These are phyloP conservation scores for Kandelia obovata DNA, from an alignment of 345 rosid species.

Conservation along the genomic window DNA sequence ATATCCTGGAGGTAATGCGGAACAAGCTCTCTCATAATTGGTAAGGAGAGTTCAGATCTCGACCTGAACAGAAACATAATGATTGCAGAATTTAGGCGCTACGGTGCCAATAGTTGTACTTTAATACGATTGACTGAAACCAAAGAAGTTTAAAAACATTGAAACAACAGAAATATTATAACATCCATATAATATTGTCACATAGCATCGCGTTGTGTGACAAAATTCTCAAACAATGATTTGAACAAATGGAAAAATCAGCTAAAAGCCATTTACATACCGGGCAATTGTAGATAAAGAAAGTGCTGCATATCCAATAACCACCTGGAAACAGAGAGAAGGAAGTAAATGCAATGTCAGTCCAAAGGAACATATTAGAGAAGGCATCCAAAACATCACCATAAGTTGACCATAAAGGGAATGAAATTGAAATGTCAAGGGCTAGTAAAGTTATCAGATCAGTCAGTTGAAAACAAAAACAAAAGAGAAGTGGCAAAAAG, in stretches of 20 bases:
- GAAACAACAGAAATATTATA: neutral
- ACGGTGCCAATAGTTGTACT: neutral
- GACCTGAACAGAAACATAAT: slow-evolving; percentile 45
- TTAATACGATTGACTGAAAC: neutral
- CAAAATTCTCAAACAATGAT: neutral
- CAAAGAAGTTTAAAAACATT: slow-evolving; percentile 1
- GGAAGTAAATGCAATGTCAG: slow-evolving; percentile 14
- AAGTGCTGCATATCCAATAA: slow-evolving; percentile 91
- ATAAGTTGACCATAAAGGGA: neutral
- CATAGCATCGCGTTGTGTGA: neutral
- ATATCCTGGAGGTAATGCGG: slow-evolving; percentile 95
- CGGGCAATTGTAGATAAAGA: slow-evolving; percentile 85
- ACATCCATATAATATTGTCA: neutral
- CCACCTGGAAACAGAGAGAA: slow-evolving; percentile 50
- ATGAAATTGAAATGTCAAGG: neutral
- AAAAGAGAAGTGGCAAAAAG: no score
- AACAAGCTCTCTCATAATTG: slow-evolving; percentile 88
- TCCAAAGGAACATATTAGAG: neutral
- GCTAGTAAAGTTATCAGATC: neutral
- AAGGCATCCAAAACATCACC: neutral
- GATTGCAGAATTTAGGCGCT: slow-evolving; percentile 6
- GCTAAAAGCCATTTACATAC: slow-evolving; percentile 48
- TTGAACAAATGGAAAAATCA: neutral
- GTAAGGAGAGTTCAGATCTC: slow-evolving; percentile 91
- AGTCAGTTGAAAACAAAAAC: no score